Evolutionary conservation across 148 eudicot species (phyloP).

Genomic region (Hydrangea macrophylla): DNA sequence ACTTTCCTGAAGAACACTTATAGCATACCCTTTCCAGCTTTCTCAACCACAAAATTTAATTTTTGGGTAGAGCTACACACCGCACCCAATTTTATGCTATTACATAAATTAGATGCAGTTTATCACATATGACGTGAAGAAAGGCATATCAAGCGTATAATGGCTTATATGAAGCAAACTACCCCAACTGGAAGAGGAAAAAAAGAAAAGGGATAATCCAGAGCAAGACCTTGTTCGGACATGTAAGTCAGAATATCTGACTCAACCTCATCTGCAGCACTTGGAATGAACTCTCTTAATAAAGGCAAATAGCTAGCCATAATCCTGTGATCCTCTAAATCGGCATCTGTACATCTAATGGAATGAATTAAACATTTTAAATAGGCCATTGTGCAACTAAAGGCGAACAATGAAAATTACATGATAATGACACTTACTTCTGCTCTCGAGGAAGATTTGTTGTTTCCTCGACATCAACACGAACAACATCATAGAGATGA

Average conservation of each 20-base stretch:
- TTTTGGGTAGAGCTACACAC: too few relatives aligned
- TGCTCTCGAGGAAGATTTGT: slow-evolving; percentile 28
- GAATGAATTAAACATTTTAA: neutral
- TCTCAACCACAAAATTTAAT: too few relatives aligned
- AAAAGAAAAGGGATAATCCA: neutral
- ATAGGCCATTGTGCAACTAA: neutral
- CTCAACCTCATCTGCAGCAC: slow-evolving; percentile 82
- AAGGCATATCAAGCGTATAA: neutral
- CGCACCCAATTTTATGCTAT: too few relatives aligned
- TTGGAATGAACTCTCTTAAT: slow-evolving; percentile 68
- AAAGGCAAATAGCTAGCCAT: slow-evolving; percentile 76
- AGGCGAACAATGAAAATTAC: neutral
- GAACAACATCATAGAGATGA: slow-evolving; percentile 76
- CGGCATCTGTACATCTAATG: too few relatives aligned
- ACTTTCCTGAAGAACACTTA: neutral
- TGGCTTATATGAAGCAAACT: neutral
- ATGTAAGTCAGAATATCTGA: slow-evolving; percentile 47
- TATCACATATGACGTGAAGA: neutral
- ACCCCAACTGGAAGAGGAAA: slow-evolving; percentile 2
- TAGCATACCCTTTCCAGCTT: too few relatives aligned
- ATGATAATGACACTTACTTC: slow-evolving; percentile 40
- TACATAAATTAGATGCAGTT: too few relatives aligned
- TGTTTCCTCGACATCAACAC: slow-evolving; percentile 67
- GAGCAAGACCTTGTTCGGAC: slow-evolving; percentile 42
- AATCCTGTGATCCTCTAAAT: slow-evolving; percentile 60